These are phyloP conservation scores for Tricharina praecox DNA, from an alignment of 495 filamentous ascomycete species.

Conservation along the genomic window DNA sequence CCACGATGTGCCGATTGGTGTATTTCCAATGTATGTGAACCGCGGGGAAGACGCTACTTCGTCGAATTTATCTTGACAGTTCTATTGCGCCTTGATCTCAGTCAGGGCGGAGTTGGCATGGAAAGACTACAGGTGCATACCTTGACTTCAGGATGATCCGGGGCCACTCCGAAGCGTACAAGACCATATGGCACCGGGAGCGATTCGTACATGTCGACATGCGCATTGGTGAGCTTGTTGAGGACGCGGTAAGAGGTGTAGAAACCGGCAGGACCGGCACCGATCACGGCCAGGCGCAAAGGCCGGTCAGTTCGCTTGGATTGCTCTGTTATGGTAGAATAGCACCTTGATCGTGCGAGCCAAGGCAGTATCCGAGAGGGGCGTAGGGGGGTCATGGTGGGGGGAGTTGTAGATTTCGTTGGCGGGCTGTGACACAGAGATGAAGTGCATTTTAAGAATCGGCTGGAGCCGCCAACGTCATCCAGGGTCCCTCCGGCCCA, in stretches of 20 bases:
- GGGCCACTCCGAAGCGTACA: constrained; percentile 83
- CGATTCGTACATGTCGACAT: constrained; percentile 91
- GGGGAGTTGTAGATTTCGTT: neutral
- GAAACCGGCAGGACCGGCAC: constrained; percentile 90
- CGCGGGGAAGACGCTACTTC: constrained; percentile 63
- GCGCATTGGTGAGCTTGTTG: constrained; percentile 47
- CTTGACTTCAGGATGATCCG: constrained; percentile 96
- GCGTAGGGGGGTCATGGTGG: neutral
- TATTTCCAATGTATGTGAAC: constrained; percentile 86
- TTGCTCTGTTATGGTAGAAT: neutral
- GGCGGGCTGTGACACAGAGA: neutral
- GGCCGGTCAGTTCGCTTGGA: constrained; percentile 32
- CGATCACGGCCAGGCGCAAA: constrained; percentile 70
- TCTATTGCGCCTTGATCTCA: constrained; percentile 35
- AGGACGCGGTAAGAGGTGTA: constrained; percentile 79
- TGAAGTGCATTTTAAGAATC: neutral
- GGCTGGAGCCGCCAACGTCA: neutral
- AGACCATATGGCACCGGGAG: constrained; percentile 85
- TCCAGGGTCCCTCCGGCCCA: too few species aligned
- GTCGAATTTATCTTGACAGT: constrained; percentile 83
- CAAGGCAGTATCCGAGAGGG: neutral
- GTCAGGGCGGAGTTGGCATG: constrained; percentile 1
- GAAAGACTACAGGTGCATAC: constrained; percentile 32
- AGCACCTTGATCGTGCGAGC: neutral
- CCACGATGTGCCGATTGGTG: constrained; percentile 49